Base-by-base conservation (phyloP, 2,329 filamentous ascomycete genomes). In the Penicillium polonicum region DNA sequence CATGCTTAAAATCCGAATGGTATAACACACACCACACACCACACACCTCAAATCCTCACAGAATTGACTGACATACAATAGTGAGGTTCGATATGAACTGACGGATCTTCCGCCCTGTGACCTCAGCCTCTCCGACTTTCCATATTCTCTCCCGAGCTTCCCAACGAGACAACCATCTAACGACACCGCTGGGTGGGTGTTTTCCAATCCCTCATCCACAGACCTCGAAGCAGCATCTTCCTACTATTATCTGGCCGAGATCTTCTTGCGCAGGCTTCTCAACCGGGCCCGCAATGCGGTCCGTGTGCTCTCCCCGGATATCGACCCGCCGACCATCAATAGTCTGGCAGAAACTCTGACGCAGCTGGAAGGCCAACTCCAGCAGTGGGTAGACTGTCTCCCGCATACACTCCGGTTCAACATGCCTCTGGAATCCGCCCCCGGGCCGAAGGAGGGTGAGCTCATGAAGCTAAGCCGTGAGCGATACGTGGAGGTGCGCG, bases 271-370 rank as follows among this genome's bases (percentile, higher is more conserved):
- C 48, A 52, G 71, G 51, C 56, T 73, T 60, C 60, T 78, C 25
- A 73, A 76, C 55, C 70, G 72, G n/a, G 63, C 54, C 35, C 64
- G 64, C 12, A 65, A 66, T 45, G 62, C 65, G 2, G 65, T 67
- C 9, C 59, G 61, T 31, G 57, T 63, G 21, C 60, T 67, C 39
- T 64, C 63, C 19, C 65, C 63, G 1, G 49, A 57, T 23, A 62
- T 65, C 29, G 57, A 58, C 17, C 21, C 53, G 19, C 33, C 63
- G 42, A 60, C 55, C 41, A 60, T 67, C 42, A 58, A 57, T 17
- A 33, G 33, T 17, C 54, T 68, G 7, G 51, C 57, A 21, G 60
- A 61, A 45, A 65, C 63, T 7, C 55, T 68, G 13, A 55, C 52
- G 13, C 56, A 67, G 41, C 60, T 68, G 13, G 63, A 65, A 54